Base-by-base conservation (phyloP, 208 protist species). In the Trypanosoma scelopori region DNA sequence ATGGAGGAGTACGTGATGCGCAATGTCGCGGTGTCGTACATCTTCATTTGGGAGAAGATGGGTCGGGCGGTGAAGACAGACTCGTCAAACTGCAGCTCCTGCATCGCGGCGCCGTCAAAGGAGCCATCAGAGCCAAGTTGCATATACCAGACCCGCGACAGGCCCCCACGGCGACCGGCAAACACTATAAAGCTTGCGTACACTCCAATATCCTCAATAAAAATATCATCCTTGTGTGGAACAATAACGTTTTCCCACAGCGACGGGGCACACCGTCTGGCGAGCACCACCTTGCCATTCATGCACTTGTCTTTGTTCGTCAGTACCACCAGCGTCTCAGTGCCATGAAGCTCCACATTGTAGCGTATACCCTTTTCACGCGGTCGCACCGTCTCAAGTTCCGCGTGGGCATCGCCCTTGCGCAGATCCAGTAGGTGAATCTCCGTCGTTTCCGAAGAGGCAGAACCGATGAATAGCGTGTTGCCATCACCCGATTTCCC, bases 291-390 rank as follows among this genome's bases (percentile, higher is more conserved):
- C 63, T 91, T 91, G 72, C 84, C 67, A 77, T 96, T 96, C 41
- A 88, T 63, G 51, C 84, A 81, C 3, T 84, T 82, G 46, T 75
- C 80, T 32, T 78, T 75, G 72, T 96, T 96, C n/a, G 87, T 94
- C 20, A 89, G 58, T 53, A 96, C 84, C 12, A 93, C 30, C 28
- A 96, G 62, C 37, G 74, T 84, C 22, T 81, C 73, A 6, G 80
- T 75, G 69, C 84, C 85, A 71, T 94, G 87, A 65, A 92, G 37
- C 53, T 90, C 81, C 42, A 93, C 85, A 12, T 66, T 47, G 72
- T 96, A 96, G 52, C 79, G 87, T 18, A 93, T 67, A 37, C 87
- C 87, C 65, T 91, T 84, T 80, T 91, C 84, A 37, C 90, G 79
- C 45, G 69, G 60, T 22, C 84, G 85, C 48, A 96, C 82, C 27